Conservation (phyloP, 164 flowering plant genomes). For the Houttuynia cordata region DNA sequence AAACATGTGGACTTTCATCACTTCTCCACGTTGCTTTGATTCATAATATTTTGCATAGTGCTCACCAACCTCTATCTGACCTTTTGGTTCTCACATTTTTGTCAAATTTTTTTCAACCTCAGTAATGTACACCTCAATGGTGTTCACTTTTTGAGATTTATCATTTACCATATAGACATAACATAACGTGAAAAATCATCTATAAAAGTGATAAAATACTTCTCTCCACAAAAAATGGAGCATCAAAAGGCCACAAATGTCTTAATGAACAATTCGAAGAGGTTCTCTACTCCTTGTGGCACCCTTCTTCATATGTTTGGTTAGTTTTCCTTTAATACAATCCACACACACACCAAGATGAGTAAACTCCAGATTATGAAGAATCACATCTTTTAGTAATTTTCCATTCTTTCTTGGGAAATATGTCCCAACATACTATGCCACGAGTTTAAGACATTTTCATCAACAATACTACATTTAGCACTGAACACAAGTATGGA, state of each 20-base stretch:
- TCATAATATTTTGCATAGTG: background rate
- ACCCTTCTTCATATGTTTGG: too few relatives aligned
- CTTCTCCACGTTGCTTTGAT: background rate
- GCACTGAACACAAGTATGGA: background rate
- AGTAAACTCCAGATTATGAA: too few relatives aligned
- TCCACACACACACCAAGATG: too few relatives aligned
- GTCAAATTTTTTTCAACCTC: background rate
- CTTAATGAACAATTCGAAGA: too few relatives aligned
- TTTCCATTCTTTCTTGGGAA: slow-evolving; percentile 1
- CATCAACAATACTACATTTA: background rate
- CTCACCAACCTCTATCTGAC: background rate
- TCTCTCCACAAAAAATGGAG: background rate
- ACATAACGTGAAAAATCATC: background rate
- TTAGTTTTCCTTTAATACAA: too few relatives aligned
- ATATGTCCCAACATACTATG: slow-evolving; percentile 3
- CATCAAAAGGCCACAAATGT: background rate
- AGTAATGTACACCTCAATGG: background rate
- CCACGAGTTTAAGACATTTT: background rate
- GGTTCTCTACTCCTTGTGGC: too few relatives aligned
- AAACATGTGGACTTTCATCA: too few relatives aligned
- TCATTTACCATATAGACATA: background rate
- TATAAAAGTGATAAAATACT: slow-evolving; percentile 1
- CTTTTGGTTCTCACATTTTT: background rate
- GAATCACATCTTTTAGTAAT: background rate
- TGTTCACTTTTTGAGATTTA: background rate